Evolutionary conservation across 2,329 filamentous ascomycete species (phyloP), one percentile per base, ranked within the genome.

Genomic region (Dactylonectria estremocensis): DNA sequence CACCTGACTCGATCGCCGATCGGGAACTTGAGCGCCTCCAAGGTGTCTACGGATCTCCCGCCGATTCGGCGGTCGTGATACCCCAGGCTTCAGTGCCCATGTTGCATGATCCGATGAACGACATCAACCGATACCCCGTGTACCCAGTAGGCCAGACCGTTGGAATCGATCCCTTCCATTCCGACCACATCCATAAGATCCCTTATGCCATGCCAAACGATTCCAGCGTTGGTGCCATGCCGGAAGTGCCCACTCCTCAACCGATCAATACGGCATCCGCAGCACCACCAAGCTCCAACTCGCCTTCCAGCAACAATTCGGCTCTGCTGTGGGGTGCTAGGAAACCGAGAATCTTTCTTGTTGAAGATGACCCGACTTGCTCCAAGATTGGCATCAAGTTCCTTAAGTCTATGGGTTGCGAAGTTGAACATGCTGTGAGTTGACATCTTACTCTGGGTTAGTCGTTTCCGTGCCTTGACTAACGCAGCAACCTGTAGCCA

Each of bases 171-270:
- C 95, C 95, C 1, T 96, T 97, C 87, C 95, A 95, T 78, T 92
- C 93, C 74, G 95, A 98, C 75, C 95, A 98, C 77, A 94, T 98
- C 77, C 91, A 95, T 83, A 97, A 97, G 78, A 97, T 98, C 63
- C 94, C 95, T 0, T 98, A 97, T 78, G 81, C 94, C 89, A 81
- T 84, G 16, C 86, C 93, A 3, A 94, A 92, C 65, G 85, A 86
- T 57, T 83, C 85, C 2, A 83, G 79, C 52, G 72, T 69, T 35
- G 74, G 73, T 48, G 68, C 71, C 31, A 69, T 77, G 73, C 78
- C 83, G 55, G 78, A 81, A 18, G 81, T 86, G 61, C 80, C 82
- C 67, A 77, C 83, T n/a, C 81, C 83, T 16, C 75, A 78, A 20
- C 74, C 75, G 43, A 77, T 78, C 70, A 79, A 71, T 65, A 75